Percentiles rank a stretch among this genome's conserved stretches.
phyloP scores from a whole-genome alignment of 2,329 filamentous ascomycete genomes.

The Penicillium decumbens region DNA sequence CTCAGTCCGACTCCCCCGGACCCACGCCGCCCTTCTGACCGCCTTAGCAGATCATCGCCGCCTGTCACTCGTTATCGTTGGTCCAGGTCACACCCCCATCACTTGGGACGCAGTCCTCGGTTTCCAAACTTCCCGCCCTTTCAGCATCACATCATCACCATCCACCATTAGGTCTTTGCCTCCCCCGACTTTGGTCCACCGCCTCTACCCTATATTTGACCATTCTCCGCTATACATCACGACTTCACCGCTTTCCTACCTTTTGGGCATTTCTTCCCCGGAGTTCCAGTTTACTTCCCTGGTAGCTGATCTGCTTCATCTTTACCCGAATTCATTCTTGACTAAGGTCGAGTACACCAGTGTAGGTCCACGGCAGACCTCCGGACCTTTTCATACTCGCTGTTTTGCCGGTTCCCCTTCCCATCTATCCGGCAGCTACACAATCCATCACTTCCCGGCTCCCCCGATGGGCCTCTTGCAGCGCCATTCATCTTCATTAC shows the following conservation, averaged over 20 bases:
- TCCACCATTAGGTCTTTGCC: constrained; percentile 17
- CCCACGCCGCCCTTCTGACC: constrained; percentile 32
- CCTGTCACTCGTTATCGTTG: constrained; percentile 32
- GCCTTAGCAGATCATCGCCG: constrained; percentile 26
- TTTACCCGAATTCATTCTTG: background rate
- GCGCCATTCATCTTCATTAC: constrained; percentile 21
- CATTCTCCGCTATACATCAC: constrained; percentile 4
- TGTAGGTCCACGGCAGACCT: constrained; percentile 18
- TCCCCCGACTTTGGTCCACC: constrained; percentile 5
- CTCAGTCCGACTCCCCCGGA: background rate
- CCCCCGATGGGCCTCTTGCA: constrained; percentile 35
- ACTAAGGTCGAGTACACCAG: constrained; percentile 6
- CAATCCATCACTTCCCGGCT: constrained; percentile 7
- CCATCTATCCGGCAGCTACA: constrained; percentile 12
- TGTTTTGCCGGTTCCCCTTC: constrained; percentile 14
- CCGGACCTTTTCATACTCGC: constrained; percentile 9
- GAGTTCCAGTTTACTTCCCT: background rate
- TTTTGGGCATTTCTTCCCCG: background rate
- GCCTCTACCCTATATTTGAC: constrained; percentile 4
- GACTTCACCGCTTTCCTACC: constrained; percentile 5
- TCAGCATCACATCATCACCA: constrained; percentile 30
- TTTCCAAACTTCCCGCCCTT: constrained; percentile 23
- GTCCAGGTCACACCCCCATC: constrained; percentile 25
- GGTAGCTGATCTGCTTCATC: constrained; percentile 1
- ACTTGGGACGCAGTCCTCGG: constrained; percentile 24